These are phyloP conservation scores for Fusarium annulatum DNA, from an alignment of 2,329 filamentous ascomycete genomes.

Conservation along the genomic window DNA sequence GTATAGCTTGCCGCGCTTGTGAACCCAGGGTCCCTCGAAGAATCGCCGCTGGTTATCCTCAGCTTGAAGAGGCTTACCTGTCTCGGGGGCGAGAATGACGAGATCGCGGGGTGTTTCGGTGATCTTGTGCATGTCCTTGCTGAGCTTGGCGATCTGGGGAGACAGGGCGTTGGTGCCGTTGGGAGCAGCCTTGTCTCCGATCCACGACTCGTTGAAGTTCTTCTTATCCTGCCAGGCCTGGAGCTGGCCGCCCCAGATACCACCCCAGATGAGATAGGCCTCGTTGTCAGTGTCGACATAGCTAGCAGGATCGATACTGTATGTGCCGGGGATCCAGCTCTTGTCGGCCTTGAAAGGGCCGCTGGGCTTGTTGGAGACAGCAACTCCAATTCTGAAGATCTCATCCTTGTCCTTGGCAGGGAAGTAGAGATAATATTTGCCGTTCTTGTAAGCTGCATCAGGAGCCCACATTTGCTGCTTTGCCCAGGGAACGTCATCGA, in stretches of 20 bases:
- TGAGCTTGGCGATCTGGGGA: conserved; percentile 19
- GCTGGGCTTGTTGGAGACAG: conserved; percentile 4
- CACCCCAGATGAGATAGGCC: conserved; percentile 3
- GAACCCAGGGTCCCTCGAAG: conserved; percentile 9
- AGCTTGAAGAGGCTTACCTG: conserved; percentile 6
- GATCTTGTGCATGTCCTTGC: conserved; percentile 19
- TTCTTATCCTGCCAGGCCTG: conserved; percentile 19
- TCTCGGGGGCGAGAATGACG: conserved; percentile 10
- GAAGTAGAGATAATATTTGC: conserved; percentile 30
- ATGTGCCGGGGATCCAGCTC: conserved; percentile 20
- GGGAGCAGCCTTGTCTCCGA: background rate
- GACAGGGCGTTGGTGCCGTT: conserved; percentile 6
- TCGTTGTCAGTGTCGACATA: background rate
- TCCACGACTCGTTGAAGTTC: conserved; percentile 10
- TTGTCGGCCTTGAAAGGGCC: conserved; percentile 21
- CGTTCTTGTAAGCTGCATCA: conserved; percentile 19
- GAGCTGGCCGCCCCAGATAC: conserved; percentile 15
- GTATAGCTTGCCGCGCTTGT: conserved; percentile 19
- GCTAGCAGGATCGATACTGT: conserved; percentile 17
- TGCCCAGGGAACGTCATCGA: conserved; percentile 11
- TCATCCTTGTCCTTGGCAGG: conserved; percentile 21
- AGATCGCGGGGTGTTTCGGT: conserved; percentile 21
- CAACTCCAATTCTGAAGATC: conserved; percentile 22
- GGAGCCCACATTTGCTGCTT: conserved; percentile 23
- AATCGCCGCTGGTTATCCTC: conserved; percentile 11